Conservation (phyloP, 108 stramenopile species). For the Cyclostephanos tholiformis region DNA sequence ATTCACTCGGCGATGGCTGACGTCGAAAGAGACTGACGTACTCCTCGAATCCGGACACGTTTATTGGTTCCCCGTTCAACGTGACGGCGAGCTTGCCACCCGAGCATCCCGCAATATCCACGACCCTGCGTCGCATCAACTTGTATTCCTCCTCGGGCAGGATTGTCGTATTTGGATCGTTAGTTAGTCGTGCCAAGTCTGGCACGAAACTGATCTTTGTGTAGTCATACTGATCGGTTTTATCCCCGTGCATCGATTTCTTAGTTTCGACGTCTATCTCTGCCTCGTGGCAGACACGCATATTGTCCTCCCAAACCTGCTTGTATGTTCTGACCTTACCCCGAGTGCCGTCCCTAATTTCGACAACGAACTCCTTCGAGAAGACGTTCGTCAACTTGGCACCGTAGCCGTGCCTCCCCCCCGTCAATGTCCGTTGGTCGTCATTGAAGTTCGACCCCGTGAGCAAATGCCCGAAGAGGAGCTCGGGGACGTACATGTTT, state of each 20-base stretch:
- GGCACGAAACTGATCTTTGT: constrained; percentile 82
- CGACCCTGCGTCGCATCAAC: constrained; percentile 82
- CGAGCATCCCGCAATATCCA: constrained; percentile 89
- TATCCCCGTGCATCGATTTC: not conserved
- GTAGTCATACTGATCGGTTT: constrained; percentile 36
- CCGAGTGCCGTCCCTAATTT: constrained; percentile 62
- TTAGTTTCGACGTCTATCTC: constrained; percentile 24
- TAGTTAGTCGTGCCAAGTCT: constrained; percentile 65
- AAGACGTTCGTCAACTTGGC: constrained; percentile 93
- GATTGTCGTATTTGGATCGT: constrained; percentile 18
- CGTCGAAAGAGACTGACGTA: constrained; percentile 47
- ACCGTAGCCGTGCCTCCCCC: constrained; percentile 91
- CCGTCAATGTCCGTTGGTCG: constrained; percentile 89
- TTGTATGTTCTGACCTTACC: constrained; percentile 51
- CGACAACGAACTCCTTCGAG: constrained; percentile 72
- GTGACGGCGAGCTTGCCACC: constrained; percentile 70
- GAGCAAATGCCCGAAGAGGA: constrained; percentile 97
- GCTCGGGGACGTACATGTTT: constrained; percentile 89
- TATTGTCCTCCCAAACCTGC: constrained; percentile 80
- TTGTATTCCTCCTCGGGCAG: constrained; percentile 72
- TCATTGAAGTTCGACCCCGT: constrained; percentile 99
- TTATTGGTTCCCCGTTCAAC: constrained; percentile 56
- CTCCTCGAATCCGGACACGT: constrained; percentile 46
- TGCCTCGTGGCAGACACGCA: constrained; percentile 63
- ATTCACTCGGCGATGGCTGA: not conserved